These are phyloP conservation scores for Begonia loranthoides DNA, from an alignment of 306 rosid genomes.

Conservation along the genomic window DNA sequence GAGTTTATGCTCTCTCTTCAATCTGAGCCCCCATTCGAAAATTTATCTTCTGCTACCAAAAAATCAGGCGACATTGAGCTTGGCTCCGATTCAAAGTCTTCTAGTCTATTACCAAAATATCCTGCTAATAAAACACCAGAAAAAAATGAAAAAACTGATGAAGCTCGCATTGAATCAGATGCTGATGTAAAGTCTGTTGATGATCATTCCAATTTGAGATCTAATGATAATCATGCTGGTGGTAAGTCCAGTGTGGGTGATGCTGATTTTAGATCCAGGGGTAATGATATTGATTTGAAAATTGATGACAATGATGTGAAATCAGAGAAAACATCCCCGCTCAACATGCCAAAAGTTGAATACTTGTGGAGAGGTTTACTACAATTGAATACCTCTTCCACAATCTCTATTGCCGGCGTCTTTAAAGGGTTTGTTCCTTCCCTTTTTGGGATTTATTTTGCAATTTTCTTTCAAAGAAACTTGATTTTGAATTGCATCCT, in stretches of 20 bases:
- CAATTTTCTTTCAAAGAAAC: neutral
- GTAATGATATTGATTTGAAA: conserved; percentile 16
- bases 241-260: neutral
- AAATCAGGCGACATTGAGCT: conserved; percentile 27
- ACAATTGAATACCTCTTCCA: conserved; percentile 43
- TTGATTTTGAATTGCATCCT: neutral
- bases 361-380: conserved; percentile 67
- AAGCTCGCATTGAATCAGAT: conserved; percentile 10
- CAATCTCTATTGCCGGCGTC: conserved; percentile 36
- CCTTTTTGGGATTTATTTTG: neutral
- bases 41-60: conserved; percentile 27
- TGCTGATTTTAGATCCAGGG: conserved; percentile 12
- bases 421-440: conserved; percentile 41
- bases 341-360: conserved; percentile 26
- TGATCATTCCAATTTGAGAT: conserved; percentile 6
- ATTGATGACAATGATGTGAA: conserved; percentile 13
- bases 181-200: conserved; percentile 16
- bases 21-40: conserved; percentile 61
- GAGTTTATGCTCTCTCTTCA: conserved; percentile 77
- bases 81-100: conserved; percentile 27
- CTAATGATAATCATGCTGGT: neutral
- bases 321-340: conserved; percentile 12
- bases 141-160: conserved; percentile 12
- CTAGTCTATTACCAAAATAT: conserved; percentile 22
- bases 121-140: conserved; percentile 8